phyloP scores from a whole-genome alignment of 441 rosid species.

The Geranium incanum region DNA sequence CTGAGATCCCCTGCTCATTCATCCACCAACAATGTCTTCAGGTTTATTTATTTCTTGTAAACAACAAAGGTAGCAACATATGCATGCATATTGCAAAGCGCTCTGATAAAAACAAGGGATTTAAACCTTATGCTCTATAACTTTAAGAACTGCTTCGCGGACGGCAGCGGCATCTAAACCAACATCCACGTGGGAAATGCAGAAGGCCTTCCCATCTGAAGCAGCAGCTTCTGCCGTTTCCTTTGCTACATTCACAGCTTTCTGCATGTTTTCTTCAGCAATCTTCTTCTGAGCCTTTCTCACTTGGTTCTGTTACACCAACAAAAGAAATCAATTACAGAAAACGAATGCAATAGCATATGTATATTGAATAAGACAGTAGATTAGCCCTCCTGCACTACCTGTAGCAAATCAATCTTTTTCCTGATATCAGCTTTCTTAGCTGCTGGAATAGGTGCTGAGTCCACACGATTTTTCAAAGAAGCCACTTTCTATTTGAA shows the following conservation, averaged over 20 bases:
- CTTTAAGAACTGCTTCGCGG: slow-evolving; percentile 87
- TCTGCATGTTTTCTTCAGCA: slow-evolving; percentile 71
- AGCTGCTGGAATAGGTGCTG: slow-evolving; percentile 73
- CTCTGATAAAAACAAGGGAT: no score
- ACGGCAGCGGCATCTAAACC: slow-evolving; percentile 91
- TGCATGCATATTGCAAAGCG: no score
- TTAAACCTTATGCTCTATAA: slow-evolving; percentile 56
- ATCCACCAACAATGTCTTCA: slow-evolving; percentile 16
- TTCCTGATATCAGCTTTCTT: slow-evolving; percentile 79
- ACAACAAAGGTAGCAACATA: background rate
- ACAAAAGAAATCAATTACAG: background rate
- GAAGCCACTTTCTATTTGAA: slow-evolving; percentile 64
- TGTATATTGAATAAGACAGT: background rate
- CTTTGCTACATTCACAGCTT: slow-evolving; percentile 55
- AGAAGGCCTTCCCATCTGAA: slow-evolving; percentile 65
- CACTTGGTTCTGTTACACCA: slow-evolving; percentile 45
- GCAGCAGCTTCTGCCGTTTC: slow-evolving; percentile 66
- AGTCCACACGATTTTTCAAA: slow-evolving; percentile 66
- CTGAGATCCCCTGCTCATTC: slow-evolving; percentile 60
- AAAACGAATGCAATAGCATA: background rate
- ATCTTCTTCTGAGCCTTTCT: slow-evolving; percentile 78
- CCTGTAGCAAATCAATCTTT: slow-evolving; percentile 73
- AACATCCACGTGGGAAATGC: slow-evolving; percentile 64
- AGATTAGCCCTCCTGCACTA: slow-evolving; percentile 14
- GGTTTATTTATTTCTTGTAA: background rate